Percentiles rank a stretch among this genome's conserved stretches.
phyloP scores from a whole-genome alignment of 441 rosid genomes.

The Erysimum pusillum region DNA sequence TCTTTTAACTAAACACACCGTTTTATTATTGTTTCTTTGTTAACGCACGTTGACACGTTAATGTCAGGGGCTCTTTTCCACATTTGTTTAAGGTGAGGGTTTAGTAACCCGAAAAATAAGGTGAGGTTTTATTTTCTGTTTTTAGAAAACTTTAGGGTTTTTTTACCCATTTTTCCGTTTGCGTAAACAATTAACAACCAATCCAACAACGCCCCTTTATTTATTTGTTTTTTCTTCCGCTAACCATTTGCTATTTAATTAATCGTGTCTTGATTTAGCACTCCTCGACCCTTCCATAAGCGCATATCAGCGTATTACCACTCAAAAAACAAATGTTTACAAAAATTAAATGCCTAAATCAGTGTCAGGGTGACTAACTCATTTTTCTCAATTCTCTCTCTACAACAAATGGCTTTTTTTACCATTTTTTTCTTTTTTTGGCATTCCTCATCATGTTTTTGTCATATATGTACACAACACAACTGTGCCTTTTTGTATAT shows the following conservation, averaged over 20 bases:
- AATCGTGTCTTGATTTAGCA: background rate
- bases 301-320: background rate
- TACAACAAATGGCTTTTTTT: conserved; percentile 19
- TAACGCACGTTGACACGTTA: too few species aligned
- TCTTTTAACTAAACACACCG: too few species aligned
- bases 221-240: background rate
- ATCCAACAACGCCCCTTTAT: background rate
- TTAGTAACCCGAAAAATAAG: too few species aligned
- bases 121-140: too few species aligned
- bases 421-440: background rate
- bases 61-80: too few species aligned
- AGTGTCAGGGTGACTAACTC: background rate
- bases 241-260: background rate
- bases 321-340: background rate
- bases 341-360: background rate
- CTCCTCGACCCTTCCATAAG: background rate
- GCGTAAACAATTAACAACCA: background rate
- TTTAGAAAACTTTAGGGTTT: too few species aligned
- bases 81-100: too few species aligned
- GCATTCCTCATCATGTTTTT: conserved; percentile 21
- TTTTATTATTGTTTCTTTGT: too few species aligned
- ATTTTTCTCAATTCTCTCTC: conserved; percentile 20
- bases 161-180: too few species aligned
- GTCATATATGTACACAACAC: conserved; percentile 36
- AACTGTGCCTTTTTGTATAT: background rate